Percentiles rank a stretch among this genome's conserved stretches.
phyloP scores from a whole-genome alignment of 305 asterid genomes.

The Fraxinus latifolia region DNA sequence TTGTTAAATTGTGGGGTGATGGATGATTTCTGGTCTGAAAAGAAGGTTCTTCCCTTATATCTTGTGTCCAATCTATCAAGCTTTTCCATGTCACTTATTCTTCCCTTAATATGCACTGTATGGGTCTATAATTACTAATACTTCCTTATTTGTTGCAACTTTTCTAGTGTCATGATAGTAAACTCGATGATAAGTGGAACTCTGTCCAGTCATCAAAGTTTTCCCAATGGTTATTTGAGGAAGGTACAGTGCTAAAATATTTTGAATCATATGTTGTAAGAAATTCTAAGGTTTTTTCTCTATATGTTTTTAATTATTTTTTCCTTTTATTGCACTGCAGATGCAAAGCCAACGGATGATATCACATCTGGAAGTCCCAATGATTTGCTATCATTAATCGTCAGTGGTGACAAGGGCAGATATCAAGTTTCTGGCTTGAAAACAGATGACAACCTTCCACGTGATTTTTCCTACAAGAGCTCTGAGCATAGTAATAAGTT shows the following conservation, averaged over 20 bases:
- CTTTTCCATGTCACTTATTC: conserved; percentile 15
- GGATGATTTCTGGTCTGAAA: not conserved
- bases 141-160: conserved; percentile 21
- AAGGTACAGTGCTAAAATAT: conserved; percentile 46
- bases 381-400: conserved; percentile 69
- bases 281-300: conserved; percentile 7
- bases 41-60: conserved; percentile 3
- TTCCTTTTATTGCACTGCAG: conserved; percentile 29
- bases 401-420: conserved; percentile 62
- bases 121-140: conserved; percentile 6
- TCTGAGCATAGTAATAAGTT: conserved; percentile 33
- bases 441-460: conserved; percentile 30
- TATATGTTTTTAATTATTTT: conserved; percentile 17
- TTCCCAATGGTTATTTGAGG: conserved; percentile 86
- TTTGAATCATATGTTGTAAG: conserved; percentile 9
- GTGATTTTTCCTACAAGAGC: conserved; percentile 29
- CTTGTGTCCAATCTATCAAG: conserved; percentile 11
- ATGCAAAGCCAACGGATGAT: conserved; percentile 41
- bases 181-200: conserved; percentile 53
- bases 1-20: conserved; percentile 17
- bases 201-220: conserved; percentile 70
- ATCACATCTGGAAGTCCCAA: conserved; percentile 45
- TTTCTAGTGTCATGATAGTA: conserved; percentile 46
- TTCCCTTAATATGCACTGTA: conserved; percentile 19
- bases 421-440: conserved; percentile 32